Base-by-base conservation (phyloP, 257 asterid species). In the Pogostemon cablin region DNA sequence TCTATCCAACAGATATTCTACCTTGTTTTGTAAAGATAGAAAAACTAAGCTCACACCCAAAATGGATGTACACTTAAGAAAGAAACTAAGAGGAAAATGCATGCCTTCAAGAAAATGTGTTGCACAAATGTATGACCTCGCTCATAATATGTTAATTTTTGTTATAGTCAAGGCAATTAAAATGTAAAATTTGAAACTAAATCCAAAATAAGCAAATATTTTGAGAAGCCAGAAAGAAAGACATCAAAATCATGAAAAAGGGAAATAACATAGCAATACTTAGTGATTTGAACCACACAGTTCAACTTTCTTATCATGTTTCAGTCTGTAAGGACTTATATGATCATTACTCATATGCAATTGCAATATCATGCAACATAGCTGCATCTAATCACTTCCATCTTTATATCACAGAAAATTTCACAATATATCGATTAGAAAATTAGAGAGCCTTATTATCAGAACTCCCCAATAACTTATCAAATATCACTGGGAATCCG, bases 21-120 rank as follows among this genome's bases (percentile, higher is more conserved):
- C n/a, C 32, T 43, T 39, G 25, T 44, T 39, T 40, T 6, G 60
- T 39, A 49, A 25, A 20, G 58, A 55, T 52, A 0, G 2, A 44
- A 52, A 42, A 34, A 50, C 11, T 50, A 52, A 49, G 46, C 4
- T 35, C 34, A 38, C 32, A 17, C 53, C 59, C 11, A 68, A 64
- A 17, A 55, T 44, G 32, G 40, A 57, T 38, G 41, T 62, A 15
- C 20, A 68, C 52, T 37, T 68, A 49, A 75, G 57, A 54, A 69
- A 52, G 57, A 54, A 69, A 52, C 47, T 20, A 38, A 62, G 72
- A 69, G 60, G 42, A 41, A 52, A 67, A 62, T 20, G 54, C 61
- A 40, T 12, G 44, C 74, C 10, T 52, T 11, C 40, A 68, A 34
- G 62, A 15, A 54, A n/a, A 11, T 12, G 46, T 25, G 44, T 58